Evolutionary conservation across 768 basidiomycete species (phyloP).

Genomic region (Serendipita vermifera): DNA sequence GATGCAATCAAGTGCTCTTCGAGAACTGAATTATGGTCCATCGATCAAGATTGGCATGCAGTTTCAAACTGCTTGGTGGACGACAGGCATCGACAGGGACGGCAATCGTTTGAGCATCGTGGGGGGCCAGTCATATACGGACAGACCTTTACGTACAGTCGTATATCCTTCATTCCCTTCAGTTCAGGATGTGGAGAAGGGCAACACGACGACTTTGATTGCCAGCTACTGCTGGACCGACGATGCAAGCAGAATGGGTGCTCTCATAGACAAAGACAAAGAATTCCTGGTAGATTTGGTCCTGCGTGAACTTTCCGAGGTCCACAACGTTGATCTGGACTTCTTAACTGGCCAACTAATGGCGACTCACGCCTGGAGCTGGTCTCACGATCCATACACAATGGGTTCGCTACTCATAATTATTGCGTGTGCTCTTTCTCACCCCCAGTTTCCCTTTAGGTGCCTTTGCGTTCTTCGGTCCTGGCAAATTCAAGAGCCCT

Average conservation of each 20-base stretch:
- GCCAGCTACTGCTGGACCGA: slow-evolving; percentile 32
- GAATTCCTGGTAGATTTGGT: slow-evolving; percentile 20
- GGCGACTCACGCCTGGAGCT: slow-evolving; percentile 25
- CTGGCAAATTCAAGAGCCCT: slow-evolving; percentile 27
- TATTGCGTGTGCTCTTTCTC: not conserved
- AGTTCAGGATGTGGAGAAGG: slow-evolving; percentile 19
- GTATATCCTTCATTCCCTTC: slow-evolving; percentile 37
- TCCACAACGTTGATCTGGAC: slow-evolving; percentile 19
- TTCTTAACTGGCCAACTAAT: slow-evolving; percentile 19
- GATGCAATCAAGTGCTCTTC: slow-evolving; percentile 25
- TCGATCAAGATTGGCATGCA: slow-evolving; percentile 27
- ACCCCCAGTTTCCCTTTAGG: too few species aligned
- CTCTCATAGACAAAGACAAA: slow-evolving; percentile 20
- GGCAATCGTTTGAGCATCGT: slow-evolving; percentile 21
- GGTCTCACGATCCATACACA: slow-evolving; percentile 23
- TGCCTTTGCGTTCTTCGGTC: slow-evolving; percentile 30
- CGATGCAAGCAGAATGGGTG: slow-evolving; percentile 28
- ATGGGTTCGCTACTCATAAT: slow-evolving; percentile 23
- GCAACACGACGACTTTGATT: slow-evolving; percentile 25
- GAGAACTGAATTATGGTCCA: slow-evolving; percentile 24
- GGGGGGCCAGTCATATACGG: slow-evolving; percentile 33
- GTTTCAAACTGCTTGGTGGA: slow-evolving; percentile 29
- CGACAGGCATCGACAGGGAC: slow-evolving; percentile 17
- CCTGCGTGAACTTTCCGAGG: slow-evolving; percentile 22
- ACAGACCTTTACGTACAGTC: slow-evolving; percentile 29